These are phyloP conservation scores for Lactifluus rugatus DNA, from an alignment of 768 basidiomycete species.

Conservation along the genomic window DNA sequence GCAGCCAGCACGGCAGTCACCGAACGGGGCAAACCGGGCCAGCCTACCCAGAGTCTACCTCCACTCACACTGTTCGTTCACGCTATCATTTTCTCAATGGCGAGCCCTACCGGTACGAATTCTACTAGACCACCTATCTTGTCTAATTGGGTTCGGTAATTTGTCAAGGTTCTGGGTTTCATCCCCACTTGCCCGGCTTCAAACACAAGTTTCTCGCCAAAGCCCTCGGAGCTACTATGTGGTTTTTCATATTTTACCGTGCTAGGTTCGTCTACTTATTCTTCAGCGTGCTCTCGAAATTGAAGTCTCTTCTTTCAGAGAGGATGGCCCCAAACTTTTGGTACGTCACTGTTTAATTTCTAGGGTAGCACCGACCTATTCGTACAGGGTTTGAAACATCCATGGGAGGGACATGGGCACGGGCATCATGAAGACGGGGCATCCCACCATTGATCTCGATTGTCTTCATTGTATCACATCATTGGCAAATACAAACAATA, in stretches of 20 bases:
- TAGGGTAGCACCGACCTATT: not conserved
- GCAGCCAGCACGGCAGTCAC: slow-evolving; percentile 2
- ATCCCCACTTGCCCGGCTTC: slow-evolving; percentile 77
- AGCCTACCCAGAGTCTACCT: not conserved
- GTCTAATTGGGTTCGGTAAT: not conserved
- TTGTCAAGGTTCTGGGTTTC: slow-evolving; percentile 59
- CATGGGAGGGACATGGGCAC: slow-evolving; percentile 52
- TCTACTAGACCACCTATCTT: not conserved
- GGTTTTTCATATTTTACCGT: slow-evolving; percentile 98
- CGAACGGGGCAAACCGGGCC: not conserved
- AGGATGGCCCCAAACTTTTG: slow-evolving; percentile 31
- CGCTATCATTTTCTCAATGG: slow-evolving; percentile 1
- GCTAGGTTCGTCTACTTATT: slow-evolving; percentile 53
- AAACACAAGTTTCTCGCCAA: slow-evolving; percentile 73
- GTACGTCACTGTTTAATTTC: slow-evolving; percentile 19
- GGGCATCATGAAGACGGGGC: slow-evolving; percentile 33
- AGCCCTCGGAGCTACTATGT: slow-evolving; percentile 86
- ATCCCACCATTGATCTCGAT: slow-evolving; percentile 30
- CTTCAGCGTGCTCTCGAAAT: not conserved
- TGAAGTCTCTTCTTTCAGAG: slow-evolving; percentile 24
- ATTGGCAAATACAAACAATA: not conserved
- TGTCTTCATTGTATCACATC: not conserved
- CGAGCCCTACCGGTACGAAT: slow-evolving; percentile 14
- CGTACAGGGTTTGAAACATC: slow-evolving; percentile 35
- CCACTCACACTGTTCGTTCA: not conserved